Base-by-base conservation (phyloP, 2,329 filamentous ascomycete genomes). In the Clonostachys chloroleuca region DNA sequence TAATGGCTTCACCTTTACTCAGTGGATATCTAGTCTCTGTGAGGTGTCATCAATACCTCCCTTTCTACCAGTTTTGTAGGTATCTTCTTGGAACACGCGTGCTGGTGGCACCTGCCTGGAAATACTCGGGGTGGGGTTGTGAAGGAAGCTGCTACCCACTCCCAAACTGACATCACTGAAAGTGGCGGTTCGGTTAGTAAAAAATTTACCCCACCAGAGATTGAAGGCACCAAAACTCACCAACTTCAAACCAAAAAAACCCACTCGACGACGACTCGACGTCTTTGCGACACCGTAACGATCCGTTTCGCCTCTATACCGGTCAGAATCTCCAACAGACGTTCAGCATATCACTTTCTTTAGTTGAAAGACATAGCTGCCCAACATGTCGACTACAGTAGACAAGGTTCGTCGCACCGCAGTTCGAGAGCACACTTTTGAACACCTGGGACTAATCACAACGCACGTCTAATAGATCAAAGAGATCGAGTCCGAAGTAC, bases 311-410 rank as follows among this genome's bases (percentile, higher is more conserved):
- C 9, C 8, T 30, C 24, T 30, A 30, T 30, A 30, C 24, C 10
- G 24, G 8, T 10, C 10, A 3, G 4, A 10, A 30, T 30, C 24
- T 30, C 24, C 9, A 10, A 9, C 24, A 30, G 24, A 4, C 24
- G 24, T 30, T 30, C 24, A 30, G 10, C 24, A 10, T 30, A 30
- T 30, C 24, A 30, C 24, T 10, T 30, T 30, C 24, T 30, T 30
- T 30, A 30, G 24, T 14, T 16, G 45, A 24, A 33, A 17, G 16
- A 16, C 30, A 33, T 39, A 53, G 45, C 51, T 56, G 56, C 47
- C 65, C 76, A 87, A 69, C 62, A 97, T 97, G 94, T 80, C 92
- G 79, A 97, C 92, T 51, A 97, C 92, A 40, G 91, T 96, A 67
- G 92, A 97, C 62, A 97, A 97, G 87, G 90, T 89, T 65, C 57